Evolutionary conservation across 2,329 filamentous ascomycete genomes (phyloP), one percentile per base, ranked within the genome.

Genomic region (Coleophoma crateriformis): DNA sequence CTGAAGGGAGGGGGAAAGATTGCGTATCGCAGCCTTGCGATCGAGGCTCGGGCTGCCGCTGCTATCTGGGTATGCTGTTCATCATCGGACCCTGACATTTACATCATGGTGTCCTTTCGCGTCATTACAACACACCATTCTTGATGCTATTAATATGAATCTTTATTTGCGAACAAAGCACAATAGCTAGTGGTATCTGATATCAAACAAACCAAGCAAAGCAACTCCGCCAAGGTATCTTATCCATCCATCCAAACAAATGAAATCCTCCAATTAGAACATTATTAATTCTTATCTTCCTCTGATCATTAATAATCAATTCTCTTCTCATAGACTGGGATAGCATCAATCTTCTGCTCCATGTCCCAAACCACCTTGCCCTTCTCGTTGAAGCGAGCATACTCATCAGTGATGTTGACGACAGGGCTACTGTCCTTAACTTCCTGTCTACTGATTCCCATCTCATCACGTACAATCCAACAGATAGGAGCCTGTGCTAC

Each of bases 321-420:
- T 39, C 52, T 57, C 52, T 58, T 58, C 52, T 64, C 49, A 45
- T 52, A 58, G 50, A 64, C 50, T 13, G 61, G 61, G 42, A 57
- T 48, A 33, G 53, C 38, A 32, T 50, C 34, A 27, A 62, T 27
- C 3, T 38, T 47, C 27, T 27, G 27, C 50, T 77, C 70, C 15
- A 69, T 61, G 58, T 81, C 73, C 79, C 80, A 83, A 27, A 73
- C 66, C 51, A 85, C 71, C 59, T 79, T 80, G 63, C 81, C 82
- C 71, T 88, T 86, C 59, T 87, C 85, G 60, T 87, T 76, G 48
- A 91, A 71, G 49, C 70, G 76, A 35, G 87, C 86, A 38, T 82
- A 85, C 57, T 88, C 85, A 57, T 95, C 90, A 0, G 86, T 90
- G 54, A 94, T 92, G 1, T 81, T 78, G n/a, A 89, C 85, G 17